These are phyloP conservation scores for Phytophthora brassicae DNA, from an alignment of 352 stramenopile genomes.

Conservation along the genomic window DNA sequence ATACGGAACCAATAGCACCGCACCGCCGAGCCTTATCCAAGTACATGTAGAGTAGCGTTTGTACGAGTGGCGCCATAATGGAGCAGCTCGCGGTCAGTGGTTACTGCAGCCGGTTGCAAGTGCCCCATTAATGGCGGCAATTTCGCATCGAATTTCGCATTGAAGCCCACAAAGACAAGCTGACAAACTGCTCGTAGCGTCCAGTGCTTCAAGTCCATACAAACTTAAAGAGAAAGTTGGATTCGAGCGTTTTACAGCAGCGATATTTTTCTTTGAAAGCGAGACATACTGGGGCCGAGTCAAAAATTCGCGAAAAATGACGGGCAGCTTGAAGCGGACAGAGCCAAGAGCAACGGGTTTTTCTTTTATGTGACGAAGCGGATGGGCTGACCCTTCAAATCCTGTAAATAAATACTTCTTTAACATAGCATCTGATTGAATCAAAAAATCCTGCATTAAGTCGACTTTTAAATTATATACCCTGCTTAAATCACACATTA, in stretches of 20 bases:
- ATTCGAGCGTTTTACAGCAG: conserved; percentile 7
- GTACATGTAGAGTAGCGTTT: conserved; percentile 8
- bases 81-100: neutral
- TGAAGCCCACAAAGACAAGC: too few species aligned
- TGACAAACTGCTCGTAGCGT: too few species aligned
- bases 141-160: too few species aligned
- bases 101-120: neutral
- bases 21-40: neutral
- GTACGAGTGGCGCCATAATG: neutral
- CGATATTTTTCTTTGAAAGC: conserved; percentile 4
- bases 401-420: neutral
- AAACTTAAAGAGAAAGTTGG: too few species aligned
- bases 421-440: neutral
- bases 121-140: too few species aligned
- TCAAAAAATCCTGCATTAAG: neutral
- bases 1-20: neutral
- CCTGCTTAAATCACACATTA: too few species aligned
- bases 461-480: neutral
- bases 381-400: conserved; percentile 5
- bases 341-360: conserved; percentile 10
- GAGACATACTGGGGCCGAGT: conserved; percentile 13
- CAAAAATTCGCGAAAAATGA: conserved; percentile 3
- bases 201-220: too few species aligned
- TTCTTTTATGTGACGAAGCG: conserved; percentile 40
- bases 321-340: conserved; percentile 28